Conservation (phyloP, 2,329 filamentous ascomycete genomes). For the Colletotrichum liaoningense region DNA sequence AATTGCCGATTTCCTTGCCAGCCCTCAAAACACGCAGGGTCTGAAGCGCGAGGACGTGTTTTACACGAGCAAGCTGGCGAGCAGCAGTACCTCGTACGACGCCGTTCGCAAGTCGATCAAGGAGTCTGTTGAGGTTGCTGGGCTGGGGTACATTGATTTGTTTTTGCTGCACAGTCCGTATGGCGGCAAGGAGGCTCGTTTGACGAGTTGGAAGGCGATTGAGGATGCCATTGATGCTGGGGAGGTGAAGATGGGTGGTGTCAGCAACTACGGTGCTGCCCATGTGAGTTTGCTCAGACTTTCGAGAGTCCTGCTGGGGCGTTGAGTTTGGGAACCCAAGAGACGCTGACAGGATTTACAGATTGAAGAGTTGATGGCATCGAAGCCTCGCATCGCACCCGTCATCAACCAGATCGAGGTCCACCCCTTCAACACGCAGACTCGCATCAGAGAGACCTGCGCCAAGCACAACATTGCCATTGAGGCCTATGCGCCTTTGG, state of each 20-base stretch:
- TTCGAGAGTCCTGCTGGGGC: not conserved
- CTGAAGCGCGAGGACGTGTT: slow-evolving; percentile 78
- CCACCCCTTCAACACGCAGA: slow-evolving; percentile 84
- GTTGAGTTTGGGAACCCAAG: rapidly evolving
- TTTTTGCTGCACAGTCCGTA: slow-evolving; percentile 86
- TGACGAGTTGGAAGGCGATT: slow-evolving; percentile 81
- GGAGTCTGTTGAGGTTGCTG: slow-evolving; percentile 71
- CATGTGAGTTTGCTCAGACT: slow-evolving; percentile 64
- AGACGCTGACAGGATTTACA: slow-evolving; percentile 41
- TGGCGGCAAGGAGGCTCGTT: slow-evolving; percentile 74
- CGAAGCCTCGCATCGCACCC: slow-evolving; percentile 70
- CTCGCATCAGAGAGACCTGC: slow-evolving; percentile 74
- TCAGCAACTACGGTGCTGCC: slow-evolving; percentile 82
- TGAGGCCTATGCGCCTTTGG: slow-evolving; percentile 85
- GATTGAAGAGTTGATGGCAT: slow-evolving; percentile 76
- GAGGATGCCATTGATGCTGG: slow-evolving; percentile 81
- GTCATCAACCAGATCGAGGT: slow-evolving; percentile 86
- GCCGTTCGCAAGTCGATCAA: slow-evolving; percentile 74
- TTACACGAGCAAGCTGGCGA: slow-evolving; percentile 83
- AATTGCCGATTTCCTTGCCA: slow-evolving; percentile 67
- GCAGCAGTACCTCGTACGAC: slow-evolving; percentile 74
- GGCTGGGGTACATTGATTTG: slow-evolving; percentile 80
- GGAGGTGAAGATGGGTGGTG: slow-evolving; percentile 77
- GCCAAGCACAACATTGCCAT: slow-evolving; percentile 74
- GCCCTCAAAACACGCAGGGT: slow-evolving; percentile 56